These are phyloP conservation scores for Fusarium verrucosum DNA, from an alignment of 2,329 filamentous ascomycete genomes.

Conservation along the genomic window DNA sequence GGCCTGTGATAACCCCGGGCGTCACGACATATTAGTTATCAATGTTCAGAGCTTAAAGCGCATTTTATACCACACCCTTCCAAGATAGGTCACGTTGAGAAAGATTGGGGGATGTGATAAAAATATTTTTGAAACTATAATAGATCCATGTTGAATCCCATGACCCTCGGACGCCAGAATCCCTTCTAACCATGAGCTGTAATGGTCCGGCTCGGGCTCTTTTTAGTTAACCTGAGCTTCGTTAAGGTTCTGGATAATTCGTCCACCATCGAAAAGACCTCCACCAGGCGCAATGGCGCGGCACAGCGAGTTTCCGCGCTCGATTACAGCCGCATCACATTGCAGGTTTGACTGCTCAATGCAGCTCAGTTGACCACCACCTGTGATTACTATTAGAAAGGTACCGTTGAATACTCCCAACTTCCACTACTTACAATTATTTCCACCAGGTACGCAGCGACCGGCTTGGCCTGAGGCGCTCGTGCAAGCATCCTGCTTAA, in stretches of 20 bases:
- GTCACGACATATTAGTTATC: too few relatives aligned
- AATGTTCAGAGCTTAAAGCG: too few relatives aligned
- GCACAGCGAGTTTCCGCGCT: conserved; percentile 14
- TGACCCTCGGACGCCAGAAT: too few relatives aligned
- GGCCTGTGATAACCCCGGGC: too few relatives aligned
- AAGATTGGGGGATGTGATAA: too few relatives aligned
- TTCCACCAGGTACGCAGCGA: conserved; percentile 12
- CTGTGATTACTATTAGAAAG: background rate
- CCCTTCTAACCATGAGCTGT: too few relatives aligned
- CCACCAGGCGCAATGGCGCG: background rate
- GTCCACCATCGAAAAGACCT: conserved; percentile 6
- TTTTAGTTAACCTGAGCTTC: background rate
- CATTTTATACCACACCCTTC: too few relatives aligned
- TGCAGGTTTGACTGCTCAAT: conserved; percentile 4
- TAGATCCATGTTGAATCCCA: too few relatives aligned
- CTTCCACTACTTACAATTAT: conserved; percentile 3
- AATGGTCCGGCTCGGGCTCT: background rate
- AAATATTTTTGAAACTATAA: too few relatives aligned
- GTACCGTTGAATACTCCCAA: rapidly evolving
- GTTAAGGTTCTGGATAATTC: conserved; percentile 17
- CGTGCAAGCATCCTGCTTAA: conserved; percentile 20
- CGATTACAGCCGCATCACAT: conserved; percentile 1
- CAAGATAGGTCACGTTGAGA: too few relatives aligned
- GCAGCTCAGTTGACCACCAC: conserved; percentile 7
- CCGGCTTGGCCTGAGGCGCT: background rate